Percentiles rank a stretch among this genome's conserved stretches.
These are phyloP conservation scores for Achlya hypogyna DNA, from an alignment of 352 stramenopile genomes.

Conservation along the genomic window DNA sequence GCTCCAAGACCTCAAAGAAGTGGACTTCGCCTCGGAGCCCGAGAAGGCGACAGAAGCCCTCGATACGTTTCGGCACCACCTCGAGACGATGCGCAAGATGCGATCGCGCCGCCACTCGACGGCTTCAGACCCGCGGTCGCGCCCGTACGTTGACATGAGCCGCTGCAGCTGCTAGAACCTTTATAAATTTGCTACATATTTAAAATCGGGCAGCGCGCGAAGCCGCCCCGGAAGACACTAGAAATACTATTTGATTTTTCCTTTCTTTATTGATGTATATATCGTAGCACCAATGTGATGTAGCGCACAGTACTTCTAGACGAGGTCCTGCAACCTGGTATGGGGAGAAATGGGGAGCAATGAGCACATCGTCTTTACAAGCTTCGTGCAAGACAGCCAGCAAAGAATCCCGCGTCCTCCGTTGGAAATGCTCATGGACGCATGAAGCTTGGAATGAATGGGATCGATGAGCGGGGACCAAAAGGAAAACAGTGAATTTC, in stretches of 20 bases:
- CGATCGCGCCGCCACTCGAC: not conserved
- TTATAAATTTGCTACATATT: conserved; percentile 1
- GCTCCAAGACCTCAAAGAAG: not conserved
- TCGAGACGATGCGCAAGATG: not conserved
- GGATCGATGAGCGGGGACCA: too few relatives aligned
- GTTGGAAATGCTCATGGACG: too few relatives aligned
- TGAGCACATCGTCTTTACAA: too few relatives aligned
- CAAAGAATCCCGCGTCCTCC: too few relatives aligned
- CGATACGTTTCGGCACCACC: not conserved
- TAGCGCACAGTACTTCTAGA: too few relatives aligned
- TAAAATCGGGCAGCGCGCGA: too few relatives aligned
- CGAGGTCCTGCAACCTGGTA: too few relatives aligned
- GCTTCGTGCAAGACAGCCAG: too few relatives aligned
- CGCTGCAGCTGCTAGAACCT: not conserved
- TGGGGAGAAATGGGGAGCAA: too few relatives aligned
- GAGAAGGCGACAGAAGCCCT: not conserved
- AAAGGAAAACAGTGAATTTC: not conserved
- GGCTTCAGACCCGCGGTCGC: not conserved
- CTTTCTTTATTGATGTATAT: too few relatives aligned
- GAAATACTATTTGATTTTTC: too few relatives aligned
- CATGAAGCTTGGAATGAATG: not conserved
- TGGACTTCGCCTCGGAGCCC: not conserved
- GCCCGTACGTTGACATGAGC: not conserved
- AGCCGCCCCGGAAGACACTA: not conserved
- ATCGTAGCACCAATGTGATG: too few relatives aligned